Conservation (phyloP, 2,329 filamentous ascomycete species). For the Cadophora gregata region DNA sequence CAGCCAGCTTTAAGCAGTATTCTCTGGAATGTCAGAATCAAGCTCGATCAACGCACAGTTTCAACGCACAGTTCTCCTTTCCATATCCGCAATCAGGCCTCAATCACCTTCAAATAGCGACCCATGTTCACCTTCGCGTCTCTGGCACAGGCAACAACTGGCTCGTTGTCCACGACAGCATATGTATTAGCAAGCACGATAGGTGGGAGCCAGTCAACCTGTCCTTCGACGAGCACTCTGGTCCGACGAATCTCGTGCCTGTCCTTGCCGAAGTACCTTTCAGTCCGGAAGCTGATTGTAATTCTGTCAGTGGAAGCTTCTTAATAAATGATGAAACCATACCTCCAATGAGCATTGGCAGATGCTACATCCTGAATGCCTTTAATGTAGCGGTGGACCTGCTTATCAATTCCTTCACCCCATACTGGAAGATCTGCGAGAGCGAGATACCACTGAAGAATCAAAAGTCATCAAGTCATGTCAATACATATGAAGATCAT, state of each 20-base stretch:
- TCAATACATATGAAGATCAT: not conserved
- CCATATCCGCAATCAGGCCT: not conserved
- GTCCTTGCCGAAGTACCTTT: conserved; percentile 16
- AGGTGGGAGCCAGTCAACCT: conserved; percentile 13
- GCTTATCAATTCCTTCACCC: not conserved
- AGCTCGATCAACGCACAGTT: not conserved
- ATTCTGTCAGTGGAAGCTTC: not conserved
- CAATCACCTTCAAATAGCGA: not conserved
- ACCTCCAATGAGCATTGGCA: conserved; percentile 18
- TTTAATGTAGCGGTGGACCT: conserved; percentile 14
- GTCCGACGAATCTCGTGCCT: not conserved
- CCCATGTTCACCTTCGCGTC: not conserved
- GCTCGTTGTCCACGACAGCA: not conserved
- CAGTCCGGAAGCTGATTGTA: not conserved
- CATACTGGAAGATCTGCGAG: not conserved
- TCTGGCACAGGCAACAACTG: not conserved
- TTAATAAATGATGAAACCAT: not conserved
- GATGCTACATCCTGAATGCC: conserved; percentile 15
- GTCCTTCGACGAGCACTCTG: not conserved
- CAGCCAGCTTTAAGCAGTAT: not conserved
- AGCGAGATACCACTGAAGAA: not conserved
- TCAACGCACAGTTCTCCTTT: not conserved
- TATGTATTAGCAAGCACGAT: not conserved
- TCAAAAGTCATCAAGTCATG: not conserved
- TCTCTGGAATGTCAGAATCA: not conserved